A percentile compares a stretch with the other conserved stretches of the same genome.
Evolutionary conservation across 2,329 filamentous ascomycete species (phyloP).

Genomic region (Stagonosporopsis rhizophila): DNA sequence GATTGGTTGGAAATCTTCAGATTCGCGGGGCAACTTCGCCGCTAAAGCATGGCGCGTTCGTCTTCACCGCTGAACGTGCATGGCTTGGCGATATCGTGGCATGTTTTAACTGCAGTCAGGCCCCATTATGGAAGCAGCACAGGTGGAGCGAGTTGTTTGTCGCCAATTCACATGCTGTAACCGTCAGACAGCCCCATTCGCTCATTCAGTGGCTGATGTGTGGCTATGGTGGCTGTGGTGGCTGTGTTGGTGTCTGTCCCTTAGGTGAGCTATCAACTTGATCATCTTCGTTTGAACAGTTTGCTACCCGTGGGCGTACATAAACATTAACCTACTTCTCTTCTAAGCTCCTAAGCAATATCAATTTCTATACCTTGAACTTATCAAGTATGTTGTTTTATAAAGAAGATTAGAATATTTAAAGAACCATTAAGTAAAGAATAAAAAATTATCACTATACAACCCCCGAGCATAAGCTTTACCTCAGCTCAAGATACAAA

Average conservation of each 20-base stretch:
- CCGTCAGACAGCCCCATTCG: neutral
- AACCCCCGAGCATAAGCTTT: too few relatives aligned
- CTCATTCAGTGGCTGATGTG: neutral
- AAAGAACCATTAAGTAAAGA: too few relatives aligned
- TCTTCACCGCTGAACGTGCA: conserved; percentile 19
- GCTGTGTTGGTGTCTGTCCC: neutral
- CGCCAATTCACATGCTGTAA: neutral
- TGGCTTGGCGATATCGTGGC: conserved; percentile 13
- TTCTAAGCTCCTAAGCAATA: too few relatives aligned
- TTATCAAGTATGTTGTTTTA: too few relatives aligned
- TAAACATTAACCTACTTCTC: too few relatives aligned
- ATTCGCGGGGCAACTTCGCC: conserved; percentile 14
- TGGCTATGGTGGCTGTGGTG: conserved; percentile 7
- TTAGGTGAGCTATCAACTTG: too few relatives aligned
- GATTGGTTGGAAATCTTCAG: conserved; percentile 5
- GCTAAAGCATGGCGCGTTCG: conserved; percentile 11
- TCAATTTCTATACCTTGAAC: too few relatives aligned
- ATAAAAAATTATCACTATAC: too few relatives aligned
- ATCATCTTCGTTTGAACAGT: too few relatives aligned
- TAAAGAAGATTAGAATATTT: too few relatives aligned
- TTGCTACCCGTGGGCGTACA: too few relatives aligned
- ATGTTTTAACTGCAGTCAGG: conserved; percentile 1
- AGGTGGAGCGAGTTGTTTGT: neutral
- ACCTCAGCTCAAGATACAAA: too few relatives aligned
- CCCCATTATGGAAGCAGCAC: neutral